Evolutionary conservation across 169 alveolate species (phyloP), one percentile per base, ranked within the genome.

Genomic region (Plasmodium fragile): DNA sequence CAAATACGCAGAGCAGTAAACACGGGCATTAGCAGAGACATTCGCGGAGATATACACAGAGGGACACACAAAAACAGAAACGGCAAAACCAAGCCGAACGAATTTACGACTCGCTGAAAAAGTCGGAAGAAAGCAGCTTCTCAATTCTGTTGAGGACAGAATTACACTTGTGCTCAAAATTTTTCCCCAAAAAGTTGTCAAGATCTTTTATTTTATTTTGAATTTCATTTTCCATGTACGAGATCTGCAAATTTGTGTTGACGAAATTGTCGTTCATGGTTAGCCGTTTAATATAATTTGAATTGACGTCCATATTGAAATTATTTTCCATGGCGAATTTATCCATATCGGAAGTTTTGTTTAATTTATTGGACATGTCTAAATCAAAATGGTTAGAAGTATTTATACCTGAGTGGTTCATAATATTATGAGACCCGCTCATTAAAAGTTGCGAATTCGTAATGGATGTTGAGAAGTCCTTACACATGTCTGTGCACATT

Each of bases 161-260:
- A 78, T 89, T 78, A 55, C 94, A 89, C 65, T 89, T 89, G 39
- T 39, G 32, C 55, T 89, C 94, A 78, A 89, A 89, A 6, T 16
- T 28, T 49, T 41, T 22, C 22, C 94, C 89, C 36, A 77, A n/a
- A 4, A 43, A 71, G 39, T 34, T 78, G 69, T 89, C 94, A 59
- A 89, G 65, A 22, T 77, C 84, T 52, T 89, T 89, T 55, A 89
- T 89, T 55, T 78, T 89, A 28, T 78, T 78, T 89, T 89, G 94
- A 39, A 89, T 78, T 77, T 89, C 94, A 89, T 89, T 89, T 78
- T 89, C 94, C 25, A 78, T 89, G 49, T 89, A 89, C 18, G 94
- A 89, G 43, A 89, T 89, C 32, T 89, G 94, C 71, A 89, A 89
- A 72, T 89, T 81, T n/a, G 81, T 59, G 72, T 89, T 89, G 45